Evolutionary conservation across 345 rosid genomes (phyloP), one percentile per base, ranked within the genome.

Genomic region (Lepidium didymum): DNA sequence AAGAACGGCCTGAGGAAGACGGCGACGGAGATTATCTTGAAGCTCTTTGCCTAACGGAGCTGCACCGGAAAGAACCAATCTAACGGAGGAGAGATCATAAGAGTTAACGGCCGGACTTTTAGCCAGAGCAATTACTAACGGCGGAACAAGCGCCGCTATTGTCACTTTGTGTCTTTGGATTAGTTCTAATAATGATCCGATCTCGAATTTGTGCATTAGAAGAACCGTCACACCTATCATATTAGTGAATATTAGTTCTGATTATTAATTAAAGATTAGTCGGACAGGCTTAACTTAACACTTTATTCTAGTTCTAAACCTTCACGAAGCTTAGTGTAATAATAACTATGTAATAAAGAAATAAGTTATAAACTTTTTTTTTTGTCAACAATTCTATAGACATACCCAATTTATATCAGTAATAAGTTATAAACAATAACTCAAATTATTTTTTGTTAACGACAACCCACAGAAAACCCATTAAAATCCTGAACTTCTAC

Each of bases 31-130:
- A 66, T 86, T 90, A 15, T 80, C 92, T 65, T 88, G 86, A 2
- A 93, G 89, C 75, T 93, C 97, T 81, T 86, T 90, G 25, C 96
- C 97, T 16, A 93, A 80, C 23, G 98, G 98, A 3, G 98, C 97
- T 0, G 98, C 98, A 55, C 98, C 98, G 0, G 98, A 93, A 8
- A 88, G 86, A 74, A 93, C 87, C 71, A 87, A 52, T 64, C 96
- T 69, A 4, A 90, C 83, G 7, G 97, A 88, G 36, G 83, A 78
- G 14, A 93, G 83, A 54, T 93, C 96, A 61, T 51, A 88, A 13
- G 80, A 74, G 19, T 72, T 89, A 37, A 85, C 96, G 54, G 81
- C 29, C 0, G 96, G 86, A 51, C 84, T 88, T 82, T 90, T 90
- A 1, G 97, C 96, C 2, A 90, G 63, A 7, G 96, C 90, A 56